Evolutionary conservation across 768 basidiomycete species (phyloP), one percentile per base, ranked within the genome.

Genomic region (Boletus edulis): DNA sequence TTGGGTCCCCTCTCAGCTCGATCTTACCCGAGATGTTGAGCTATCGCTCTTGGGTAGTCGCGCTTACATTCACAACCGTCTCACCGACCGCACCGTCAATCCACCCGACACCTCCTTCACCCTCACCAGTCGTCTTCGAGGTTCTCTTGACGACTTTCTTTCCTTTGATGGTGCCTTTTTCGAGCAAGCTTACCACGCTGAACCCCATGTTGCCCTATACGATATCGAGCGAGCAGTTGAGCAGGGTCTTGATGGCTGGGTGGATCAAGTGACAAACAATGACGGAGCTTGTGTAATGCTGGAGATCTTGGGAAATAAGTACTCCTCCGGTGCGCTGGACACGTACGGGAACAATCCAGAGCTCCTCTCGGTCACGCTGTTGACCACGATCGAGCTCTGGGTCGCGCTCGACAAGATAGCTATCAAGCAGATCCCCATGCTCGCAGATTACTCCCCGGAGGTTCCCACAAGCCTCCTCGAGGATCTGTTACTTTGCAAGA

Each of bases 331-430:
- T 1, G 71, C 77, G 1, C 29, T 46, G 22, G 31, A n/a, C 0
- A 49, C 59, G 8, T 78, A 77, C 46, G 46, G 49, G 14, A 55
- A 59, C 20, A 77, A 71, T 42, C 73, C 77, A 9, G 77, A 79
- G 53, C 46, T 57, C n/a, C 41, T 60, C 5, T 73, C 72, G 12
- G 51, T 74, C 17, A 76, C 81, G 72, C 57, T 81, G 34, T 65
- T 82, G 46, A 76, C 76, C 5, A 54, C 75, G 32, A 60, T 81
- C 22, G 74, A 78, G 31, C 66, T 82, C 17, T 82, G 81, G 81
- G 67, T 77, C 1, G 76, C 74, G 0, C 65, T 82, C 6, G 81
- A 82, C 57, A 69, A 57, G 24, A 32, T 76, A 14, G 69, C 63
- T 3, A 62, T 75, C 18, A 39, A 38, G 17, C 63, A 69, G 22